Evolutionary conservation across 495 filamentous ascomycete species (phyloP).

Genomic region (Lophiostoma macrostomum): DNA sequence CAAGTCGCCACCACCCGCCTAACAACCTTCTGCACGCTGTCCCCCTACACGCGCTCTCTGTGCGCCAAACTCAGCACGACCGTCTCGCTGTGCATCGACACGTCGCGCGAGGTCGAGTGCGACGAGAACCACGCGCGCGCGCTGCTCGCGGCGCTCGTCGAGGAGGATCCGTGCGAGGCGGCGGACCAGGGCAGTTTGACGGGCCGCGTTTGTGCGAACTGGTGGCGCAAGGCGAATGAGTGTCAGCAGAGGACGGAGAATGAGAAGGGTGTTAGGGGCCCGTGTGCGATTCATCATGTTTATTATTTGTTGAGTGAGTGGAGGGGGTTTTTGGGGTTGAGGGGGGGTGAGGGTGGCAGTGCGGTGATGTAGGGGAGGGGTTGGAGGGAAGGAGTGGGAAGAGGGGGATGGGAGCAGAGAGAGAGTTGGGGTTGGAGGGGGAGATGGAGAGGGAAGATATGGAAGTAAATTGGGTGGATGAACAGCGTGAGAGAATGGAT

Average conservation of each 20-base stretch:
- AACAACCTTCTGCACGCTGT: background rate
- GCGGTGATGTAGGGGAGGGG: no score
- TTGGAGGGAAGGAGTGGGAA: no score
- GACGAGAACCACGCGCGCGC: background rate
- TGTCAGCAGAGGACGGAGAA: background rate
- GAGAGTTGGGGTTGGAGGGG: no score
- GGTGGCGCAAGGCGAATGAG: background rate
- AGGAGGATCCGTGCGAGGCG: background rate
- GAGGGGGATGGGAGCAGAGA: no score
- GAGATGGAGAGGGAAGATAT: no score
- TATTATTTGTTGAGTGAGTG: slow-evolving; percentile 9
- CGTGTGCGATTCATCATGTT: slow-evolving; percentile 2
- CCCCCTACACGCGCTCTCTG: background rate
- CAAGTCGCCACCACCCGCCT: no score
- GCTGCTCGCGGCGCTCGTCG: background rate
- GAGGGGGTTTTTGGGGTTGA: background rate
- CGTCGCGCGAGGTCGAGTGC: background rate
- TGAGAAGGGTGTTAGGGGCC: slow-evolving; percentile 1
- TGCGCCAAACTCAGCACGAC: background rate
- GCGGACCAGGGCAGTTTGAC: background rate
- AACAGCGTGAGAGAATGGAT: no score
- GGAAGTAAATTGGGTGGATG: no score
- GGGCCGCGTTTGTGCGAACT: background rate
- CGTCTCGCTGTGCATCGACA: background rate
- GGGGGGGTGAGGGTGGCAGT: no score